Conservation (phyloP, 352 stramenopile species). For the Bremia lactucae region DNA sequence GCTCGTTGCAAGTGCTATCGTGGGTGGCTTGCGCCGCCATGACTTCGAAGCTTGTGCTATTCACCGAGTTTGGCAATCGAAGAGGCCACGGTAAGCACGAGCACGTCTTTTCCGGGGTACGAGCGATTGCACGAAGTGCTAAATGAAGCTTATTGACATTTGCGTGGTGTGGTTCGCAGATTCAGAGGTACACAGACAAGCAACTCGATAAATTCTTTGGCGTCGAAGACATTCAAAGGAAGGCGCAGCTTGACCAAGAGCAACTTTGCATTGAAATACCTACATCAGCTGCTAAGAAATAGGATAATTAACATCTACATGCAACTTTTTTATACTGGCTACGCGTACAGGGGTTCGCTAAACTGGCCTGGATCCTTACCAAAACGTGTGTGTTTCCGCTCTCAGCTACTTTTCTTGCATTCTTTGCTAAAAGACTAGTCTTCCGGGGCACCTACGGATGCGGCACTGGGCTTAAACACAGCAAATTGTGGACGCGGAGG, state of each 20-base stretch:
- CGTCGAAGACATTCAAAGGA: conserved; percentile 50
- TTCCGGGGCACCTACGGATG: conserved; percentile 7
- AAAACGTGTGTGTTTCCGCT: not conserved
- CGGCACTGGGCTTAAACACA: conserved; percentile 69
- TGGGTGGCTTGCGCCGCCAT: conserved; percentile 70
- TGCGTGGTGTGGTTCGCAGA: conserved; percentile 6
- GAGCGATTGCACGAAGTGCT: too few relatives aligned
- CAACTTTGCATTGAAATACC: conserved; percentile 1
- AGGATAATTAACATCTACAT: conserved; percentile 1
- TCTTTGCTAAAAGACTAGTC: conserved; percentile 3
- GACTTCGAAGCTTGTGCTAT: conserved; percentile 75
- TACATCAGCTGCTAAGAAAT: conserved; percentile 14
- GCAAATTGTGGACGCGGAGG: conserved; percentile 75
- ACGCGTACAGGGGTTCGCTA: too few relatives aligned
- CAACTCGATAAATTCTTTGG: conserved; percentile 84
- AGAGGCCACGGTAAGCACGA: conserved; percentile 37
- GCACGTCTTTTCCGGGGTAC: conserved; percentile 73
- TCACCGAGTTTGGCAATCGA: conserved; percentile 65
- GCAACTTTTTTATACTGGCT: too few relatives aligned
- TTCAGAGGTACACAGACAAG: conserved; percentile 70
- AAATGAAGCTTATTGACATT: too few relatives aligned
- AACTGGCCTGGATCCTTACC: conserved; percentile 2
- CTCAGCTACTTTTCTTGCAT: not conserved
- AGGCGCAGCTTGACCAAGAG: conserved; percentile 12
- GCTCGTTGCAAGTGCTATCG: conserved; percentile 77